Evolutionary conservation across 768 basidiomycete genomes (phyloP).

Genomic region (Pleurotus tuber-regium): DNA sequence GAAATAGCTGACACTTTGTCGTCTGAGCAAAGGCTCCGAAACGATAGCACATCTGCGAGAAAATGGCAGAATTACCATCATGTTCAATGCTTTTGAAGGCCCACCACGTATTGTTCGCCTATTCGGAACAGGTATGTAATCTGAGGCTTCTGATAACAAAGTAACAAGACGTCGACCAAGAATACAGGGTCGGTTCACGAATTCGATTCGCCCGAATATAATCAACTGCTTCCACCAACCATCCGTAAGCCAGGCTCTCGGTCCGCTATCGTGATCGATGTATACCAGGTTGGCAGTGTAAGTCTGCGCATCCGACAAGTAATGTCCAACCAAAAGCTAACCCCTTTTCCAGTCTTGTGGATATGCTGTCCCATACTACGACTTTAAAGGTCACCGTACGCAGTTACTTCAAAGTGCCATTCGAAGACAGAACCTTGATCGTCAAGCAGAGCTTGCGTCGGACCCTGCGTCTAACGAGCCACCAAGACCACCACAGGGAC

Average conservation of each 20-base stretch:
- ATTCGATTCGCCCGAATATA: slow-evolving; percentile 61
- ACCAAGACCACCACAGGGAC: slow-evolving; percentile 35
- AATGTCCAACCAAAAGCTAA: not conserved
- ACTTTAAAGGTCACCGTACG: slow-evolving; percentile 54
- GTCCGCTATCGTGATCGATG: slow-evolving; percentile 56
- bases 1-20: not conserved
- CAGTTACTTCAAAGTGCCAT: slow-evolving; percentile 45
- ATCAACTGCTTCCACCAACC: slow-evolving; percentile 43
- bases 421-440: slow-evolving; percentile 42
- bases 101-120: slow-evolving; percentile 57
- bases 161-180: not conserved
- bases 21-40: slow-evolving; percentile 44
- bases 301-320: slow-evolving; percentile 13
- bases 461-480: slow-evolving; percentile 1
- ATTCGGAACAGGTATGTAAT: slow-evolving; percentile 48
- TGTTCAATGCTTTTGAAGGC: slow-evolving; percentile 63
- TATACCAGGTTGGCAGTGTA: slow-evolving; percentile 54
- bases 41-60: slow-evolving; percentile 62
- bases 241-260: slow-evolving; percentile 56
- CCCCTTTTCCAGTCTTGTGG: slow-evolving; percentile 56
- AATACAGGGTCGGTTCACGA: slow-evolving; percentile 58
- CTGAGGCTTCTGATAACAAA: not conserved
- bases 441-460: slow-evolving; percentile 16
- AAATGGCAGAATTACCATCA: slow-evolving; percentile 58
- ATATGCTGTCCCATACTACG: slow-evolving; percentile 59